Percentiles rank a stretch among this genome's conserved stretches.
Conservation (phyloP, 495 filamentous ascomycete genomes). For the Penicillium daleae region DNA sequence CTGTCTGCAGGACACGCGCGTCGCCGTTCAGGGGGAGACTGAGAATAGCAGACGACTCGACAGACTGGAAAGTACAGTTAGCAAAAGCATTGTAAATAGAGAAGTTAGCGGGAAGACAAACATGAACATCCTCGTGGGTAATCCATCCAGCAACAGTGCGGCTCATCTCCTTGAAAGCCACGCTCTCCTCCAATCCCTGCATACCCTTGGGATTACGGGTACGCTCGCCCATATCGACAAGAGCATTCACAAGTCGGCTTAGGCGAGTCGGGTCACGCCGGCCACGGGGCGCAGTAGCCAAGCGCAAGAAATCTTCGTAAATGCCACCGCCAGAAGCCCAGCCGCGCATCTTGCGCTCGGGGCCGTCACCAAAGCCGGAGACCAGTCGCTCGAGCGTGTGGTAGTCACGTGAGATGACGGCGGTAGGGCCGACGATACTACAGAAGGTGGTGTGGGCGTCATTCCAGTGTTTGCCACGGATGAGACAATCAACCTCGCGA, state of each 20-base stretch:
- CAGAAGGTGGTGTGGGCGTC: conserved; percentile 85
- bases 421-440: conserved; percentile 72
- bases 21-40: conserved; percentile 74
- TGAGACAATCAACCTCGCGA: conserved; percentile 72
- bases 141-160: conserved; percentile 62
- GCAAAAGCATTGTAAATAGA: conserved; percentile 14
- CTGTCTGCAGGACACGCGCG: conserved; percentile 66
- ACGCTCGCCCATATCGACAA: conserved; percentile 64
- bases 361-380: conserved; percentile 63
- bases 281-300: conserved; percentile 48
- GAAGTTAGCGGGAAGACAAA: conserved; percentile 39
- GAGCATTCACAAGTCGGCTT: conserved; percentile 61
- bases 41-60: conserved; percentile 55
- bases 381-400: conserved; percentile 64
- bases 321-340: conserved; percentile 83
- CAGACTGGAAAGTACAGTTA: conserved; percentile 33
- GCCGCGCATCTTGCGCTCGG: conserved; percentile 48
- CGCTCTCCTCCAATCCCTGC: conserved; percentile 76
- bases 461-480: conserved; percentile 72
- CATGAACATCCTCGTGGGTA: conserved; percentile 61
- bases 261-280: conserved; percentile 49
- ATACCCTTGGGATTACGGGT: conserved; percentile 55
- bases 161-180: conserved; percentile 72
- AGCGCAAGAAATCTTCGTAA: conserved; percentile 77
- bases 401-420: conserved; percentile 79